Base-by-base conservation (phyloP, 2,329 filamentous ascomycete species). In the Ascochyta clinopodiicola region DNA sequence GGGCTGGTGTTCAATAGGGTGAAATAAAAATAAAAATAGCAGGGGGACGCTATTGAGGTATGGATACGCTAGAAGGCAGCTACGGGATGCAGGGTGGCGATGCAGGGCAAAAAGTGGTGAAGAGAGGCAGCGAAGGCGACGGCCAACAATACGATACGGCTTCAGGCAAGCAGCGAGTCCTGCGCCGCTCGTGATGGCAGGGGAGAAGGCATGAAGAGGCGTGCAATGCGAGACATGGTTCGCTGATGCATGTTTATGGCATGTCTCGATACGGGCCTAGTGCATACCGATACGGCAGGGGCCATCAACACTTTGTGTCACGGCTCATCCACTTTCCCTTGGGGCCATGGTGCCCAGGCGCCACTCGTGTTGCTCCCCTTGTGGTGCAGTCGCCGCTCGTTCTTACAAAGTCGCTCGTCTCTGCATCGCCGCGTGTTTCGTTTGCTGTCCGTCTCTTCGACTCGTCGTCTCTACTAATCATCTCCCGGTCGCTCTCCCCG, bases 341-440 rank as follows among this genome's bases (percentile, higher is more conserved):
- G 44, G 19, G 32, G 38, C 36, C 29, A 24, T 37, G 2, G 27
- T 27, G 51, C 38, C 27, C 39, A 38, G 38, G 34, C 51, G 44
- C 25, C 44, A 22, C 17, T 48, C 51, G 31, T 48, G 29, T 49
- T 27, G 25, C 29, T 29, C n/a, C 24, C n/a, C 32, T 15, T 12
- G 6, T 17, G 8, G 32, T n/a, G 32, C n/a, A 10, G 29, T 25
- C 34, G 44, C 40, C 45, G 35, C 40, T 44, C 35, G 40, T 24
- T 55, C 40, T 15, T 55, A 53, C 32, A 34, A 48, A 44, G 39
- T 13, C 39, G 12, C 21, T 34, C 43, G n/a, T 37, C 38, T 49
- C 49, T 50, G 51, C 49, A 36, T 21, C 46, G 31, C 46, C 34
- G 47, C 51, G 45, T 51, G 50, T 42, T 51, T 50, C 31, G 46